Percentiles rank a stretch among this genome's conserved stretches.
Conservation (phyloP, 768 basidiomycete species). For the Collybia sordida region DNA sequence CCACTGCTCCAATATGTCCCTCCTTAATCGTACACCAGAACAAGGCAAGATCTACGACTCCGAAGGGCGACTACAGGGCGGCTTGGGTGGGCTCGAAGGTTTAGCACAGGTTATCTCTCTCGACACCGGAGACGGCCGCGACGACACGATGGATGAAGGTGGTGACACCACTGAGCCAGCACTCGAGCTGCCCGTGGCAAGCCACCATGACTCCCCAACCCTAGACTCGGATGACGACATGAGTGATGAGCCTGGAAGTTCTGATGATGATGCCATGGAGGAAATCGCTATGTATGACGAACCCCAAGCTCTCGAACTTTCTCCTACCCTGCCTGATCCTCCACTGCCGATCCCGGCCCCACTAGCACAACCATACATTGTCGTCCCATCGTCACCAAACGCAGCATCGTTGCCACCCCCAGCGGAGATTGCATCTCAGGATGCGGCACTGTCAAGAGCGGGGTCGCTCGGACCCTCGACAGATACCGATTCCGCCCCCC, state of each 20-base stretch:
- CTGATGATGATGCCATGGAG: conserved; percentile 80
- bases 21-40: conserved; percentile 79
- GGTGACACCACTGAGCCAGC: conserved; percentile 62
- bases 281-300: conserved; percentile 80
- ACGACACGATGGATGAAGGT: conserved; percentile 60
- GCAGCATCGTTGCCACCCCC: conserved; percentile 27
- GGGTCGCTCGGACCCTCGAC: background rate
- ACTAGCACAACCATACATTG: conserved; percentile 29
- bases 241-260: conserved; percentile 69
- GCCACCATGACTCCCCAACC: conserved; percentile 48
- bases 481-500: conserved; percentile 16
- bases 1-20: conserved; percentile 97
- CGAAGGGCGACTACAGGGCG: conserved; percentile 86
- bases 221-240: conserved; percentile 79
- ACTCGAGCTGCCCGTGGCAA: conserved; percentile 66
- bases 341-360: conserved; percentile 33
- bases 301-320: conserved; percentile 31
- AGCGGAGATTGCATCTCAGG: conserved; percentile 26
- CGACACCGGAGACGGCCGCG: conserved; percentile 51
- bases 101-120: conserved; percentile 81
- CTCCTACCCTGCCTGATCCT: conserved; percentile 25
- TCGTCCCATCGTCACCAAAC: conserved; percentile 30
- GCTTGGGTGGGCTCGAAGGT: conserved; percentile 79
- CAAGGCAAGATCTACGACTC: conserved; percentile 73
- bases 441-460: conserved; percentile 22